phyloP scores from a whole-genome alignment of 495 filamentous ascomycete species.

The Sphaerosporella brunnea region DNA sequence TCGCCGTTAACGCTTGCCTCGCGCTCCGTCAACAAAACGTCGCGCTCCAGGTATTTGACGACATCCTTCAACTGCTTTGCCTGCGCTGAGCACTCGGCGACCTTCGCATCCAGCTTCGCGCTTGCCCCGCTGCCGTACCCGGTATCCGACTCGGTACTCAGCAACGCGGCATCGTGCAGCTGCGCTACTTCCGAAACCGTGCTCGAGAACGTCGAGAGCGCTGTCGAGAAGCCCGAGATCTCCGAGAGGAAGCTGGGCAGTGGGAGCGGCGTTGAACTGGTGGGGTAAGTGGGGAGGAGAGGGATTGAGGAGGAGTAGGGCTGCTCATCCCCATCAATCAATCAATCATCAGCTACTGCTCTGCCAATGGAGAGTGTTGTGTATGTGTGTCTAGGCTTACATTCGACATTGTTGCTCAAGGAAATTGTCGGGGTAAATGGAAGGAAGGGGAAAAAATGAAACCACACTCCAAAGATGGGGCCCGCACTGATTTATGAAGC shows the following conservation, averaged over 20 bases:
- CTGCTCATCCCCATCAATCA: no score
- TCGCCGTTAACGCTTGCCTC: no score
- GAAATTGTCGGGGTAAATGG: no score
- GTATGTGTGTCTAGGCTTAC: no score
- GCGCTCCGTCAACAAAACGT: conserved; percentile 36
- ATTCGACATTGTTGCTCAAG: no score
- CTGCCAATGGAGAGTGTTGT: no score
- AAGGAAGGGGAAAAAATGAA: no score
- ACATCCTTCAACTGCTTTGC: conserved; percentile 49
- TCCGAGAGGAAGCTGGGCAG: neutral
- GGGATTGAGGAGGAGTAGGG: neutral
- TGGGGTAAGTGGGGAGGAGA: neutral
- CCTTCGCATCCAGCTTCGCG: conserved; percentile 38
- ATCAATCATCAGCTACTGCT: no score
- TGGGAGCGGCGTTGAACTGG: neutral
- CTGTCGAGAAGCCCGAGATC: neutral
- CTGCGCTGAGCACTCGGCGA: conserved; percentile 46
- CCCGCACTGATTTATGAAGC: no score
- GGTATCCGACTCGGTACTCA: neutral
- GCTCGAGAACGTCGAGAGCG: neutral
- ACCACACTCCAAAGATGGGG: no score
- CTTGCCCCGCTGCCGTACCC: conserved; percentile 6
- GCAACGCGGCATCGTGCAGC: conserved; percentile 1
- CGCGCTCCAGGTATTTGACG: conserved; percentile 47
- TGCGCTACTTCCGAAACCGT: neutral